Evolutionary conservation across 2,329 filamentous ascomycete genomes (phyloP), one percentile per base, ranked within the genome.

Genomic region (Phyllosticta citribraziliensis): DNA sequence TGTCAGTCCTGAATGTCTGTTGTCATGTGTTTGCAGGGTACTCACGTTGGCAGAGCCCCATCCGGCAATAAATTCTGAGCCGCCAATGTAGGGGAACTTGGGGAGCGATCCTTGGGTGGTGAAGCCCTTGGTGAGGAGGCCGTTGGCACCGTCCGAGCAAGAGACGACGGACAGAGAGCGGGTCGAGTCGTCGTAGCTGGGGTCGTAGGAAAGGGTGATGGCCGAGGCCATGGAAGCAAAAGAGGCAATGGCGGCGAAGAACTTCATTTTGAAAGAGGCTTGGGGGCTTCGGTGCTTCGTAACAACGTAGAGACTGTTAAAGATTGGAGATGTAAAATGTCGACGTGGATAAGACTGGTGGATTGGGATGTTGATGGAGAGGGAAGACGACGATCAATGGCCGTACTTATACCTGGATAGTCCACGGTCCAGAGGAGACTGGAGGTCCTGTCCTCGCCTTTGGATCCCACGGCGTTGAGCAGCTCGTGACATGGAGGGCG

Each of bases 81-180:
- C 80, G 40, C 80, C 80, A 59, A 82, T 76, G 65, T 74, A 69
- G 30, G 80, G 78, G 72, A 79, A 81, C 24, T 66, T 68, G 14
- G 79, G 75, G 33, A 82, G 67, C 9, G 69, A 66, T 59, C 74
- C 76, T 62, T 80, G 78, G 4, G 75, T 79, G 57, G 70, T 69
- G 82, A 82, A 88, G 67, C 78, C 78, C 67, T 78, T 80, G 67
- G 81, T 84, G 64, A 83, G 82, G 64, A 90, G 79, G 62, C 87
- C 87, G 73, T 89, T 86, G 64, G 64, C 55, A 60, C 87, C 87
- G 69, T 89, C 84, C 33, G 84, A 87, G 81, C 87, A 91, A 64
- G 85, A 72, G 53, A 91, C 80, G 5, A 69, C 72, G 35, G 74
- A 78, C 60, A 92, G 72, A 53, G 82, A 78, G 62, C 84, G 81